Conservation (phyloP, 2,329 filamentous ascomycete genomes). For the Ophiocordyceps polyrhachis-furcata region DNA sequence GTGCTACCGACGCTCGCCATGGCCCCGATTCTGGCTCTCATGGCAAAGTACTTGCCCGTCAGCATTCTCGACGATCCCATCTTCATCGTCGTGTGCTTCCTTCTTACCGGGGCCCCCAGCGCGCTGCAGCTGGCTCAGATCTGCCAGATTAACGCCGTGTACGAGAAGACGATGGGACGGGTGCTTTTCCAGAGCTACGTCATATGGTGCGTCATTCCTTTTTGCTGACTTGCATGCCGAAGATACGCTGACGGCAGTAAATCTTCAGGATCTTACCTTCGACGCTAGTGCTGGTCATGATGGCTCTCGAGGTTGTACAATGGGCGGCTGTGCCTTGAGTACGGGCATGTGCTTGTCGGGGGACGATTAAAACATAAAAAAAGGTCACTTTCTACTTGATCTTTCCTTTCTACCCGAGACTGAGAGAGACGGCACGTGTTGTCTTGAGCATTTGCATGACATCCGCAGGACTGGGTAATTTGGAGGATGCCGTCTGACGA, state of each 20-base stretch:
- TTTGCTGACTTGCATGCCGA: neutral
- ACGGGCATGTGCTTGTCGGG: neutral
- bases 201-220: slow-evolving; percentile 49
- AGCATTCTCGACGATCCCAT: slow-evolving; percentile 96
- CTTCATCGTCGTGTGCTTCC: slow-evolving; percentile 93
- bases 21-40: slow-evolving; percentile 71
- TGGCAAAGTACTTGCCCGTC: slow-evolving; percentile 78
- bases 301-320: slow-evolving; percentile 79
- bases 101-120: slow-evolving; percentile 83
- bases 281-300: slow-evolving; percentile 76
- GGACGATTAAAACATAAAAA: neutral
- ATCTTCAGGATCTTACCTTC: slow-evolving; percentile 67
- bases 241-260: slow-evolving; percentile 8
- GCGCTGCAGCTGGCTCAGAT: slow-evolving; percentile 93
- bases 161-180: slow-evolving; percentile 83
- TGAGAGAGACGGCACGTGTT: neutral
- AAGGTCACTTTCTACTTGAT: neutral
- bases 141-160: slow-evolving; percentile 94
- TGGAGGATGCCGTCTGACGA: neutral
- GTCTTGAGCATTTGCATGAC: neutral
- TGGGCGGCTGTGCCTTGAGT: slow-evolving; percentile 40
- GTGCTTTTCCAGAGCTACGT: slow-evolving; percentile 80
- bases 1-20: slow-evolving; percentile 79
- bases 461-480: neutral
- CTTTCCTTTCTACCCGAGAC: neutral